Base-by-base conservation (phyloP, 2,329 filamentous ascomycete genomes). In the Herpotrichia juniperi region DNA sequence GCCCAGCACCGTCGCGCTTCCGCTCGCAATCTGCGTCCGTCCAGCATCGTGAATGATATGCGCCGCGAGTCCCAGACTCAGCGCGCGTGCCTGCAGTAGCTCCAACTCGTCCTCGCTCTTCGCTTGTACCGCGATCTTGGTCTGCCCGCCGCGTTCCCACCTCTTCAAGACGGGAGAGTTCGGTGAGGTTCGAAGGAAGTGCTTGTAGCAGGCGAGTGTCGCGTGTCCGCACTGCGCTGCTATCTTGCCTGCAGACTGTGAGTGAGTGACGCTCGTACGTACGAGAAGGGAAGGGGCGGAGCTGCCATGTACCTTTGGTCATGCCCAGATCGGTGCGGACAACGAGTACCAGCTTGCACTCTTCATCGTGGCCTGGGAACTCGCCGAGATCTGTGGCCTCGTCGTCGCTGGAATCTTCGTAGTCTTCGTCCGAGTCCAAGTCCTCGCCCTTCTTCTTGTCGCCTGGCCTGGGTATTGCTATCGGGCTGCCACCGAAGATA, bases 121-220 rank as follows among this genome's bases (percentile, higher is more conserved):
- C 61, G 88, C 82, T 77, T 97, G 93, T 49, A 99, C 78, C 7
- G 94, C 94, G 59, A 99, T 90, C 83, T 99, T 97, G 59, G 91
- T 89, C 78, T 97, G 93, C 11, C 94, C 94, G 49, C 82, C 78
- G 46, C 80, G 81, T 77, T 99, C 94, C 94, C 94, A 99, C 60
- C 88, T 87, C 60, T 83, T 82, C 43, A 99, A 84, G 46, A 96
- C 78, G 37, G 79, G 79, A 50, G 86, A 83, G 42, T 82, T 79
- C 12, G 83, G 74, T 39, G 77, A 66, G 21, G 81, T 80, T 31
- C 78, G 74, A 34, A 85, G 76, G 59, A 96, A 86, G 53, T 87
- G 79, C 79, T 97, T 97, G 86, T 96, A 99, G 83, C 93, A 97
- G 49, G 93, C 93, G 50, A 99, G 87, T 2, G 93, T 96, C n/a